Evolutionary conservation across 768 basidiomycete genomes (phyloP).

Genomic region (Macrolepiota fuliginosa): DNA sequence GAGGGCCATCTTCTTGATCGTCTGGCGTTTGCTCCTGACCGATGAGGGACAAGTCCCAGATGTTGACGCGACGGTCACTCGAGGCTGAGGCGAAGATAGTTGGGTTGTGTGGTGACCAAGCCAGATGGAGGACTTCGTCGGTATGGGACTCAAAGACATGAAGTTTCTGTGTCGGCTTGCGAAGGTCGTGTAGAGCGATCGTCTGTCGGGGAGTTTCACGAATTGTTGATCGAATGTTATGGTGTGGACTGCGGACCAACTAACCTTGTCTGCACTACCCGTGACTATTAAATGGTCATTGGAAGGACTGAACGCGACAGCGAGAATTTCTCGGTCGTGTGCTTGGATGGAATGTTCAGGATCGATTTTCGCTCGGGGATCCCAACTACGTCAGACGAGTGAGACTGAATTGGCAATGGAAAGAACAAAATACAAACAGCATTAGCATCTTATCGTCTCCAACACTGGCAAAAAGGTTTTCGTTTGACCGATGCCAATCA

Average conservation of each 20-base stretch:
- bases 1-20: constrained; percentile 97
- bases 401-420: neutral
- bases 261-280: constrained; percentile 90
- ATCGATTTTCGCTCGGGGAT: constrained; percentile 72
- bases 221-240: neutral
- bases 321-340: constrained; percentile 87
- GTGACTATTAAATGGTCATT: constrained; percentile 80
- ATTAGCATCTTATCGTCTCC: constrained; percentile 95
- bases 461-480: constrained; percentile 88
- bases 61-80: constrained; percentile 87
- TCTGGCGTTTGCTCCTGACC: constrained; percentile 97
- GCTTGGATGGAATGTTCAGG: constrained; percentile 75
- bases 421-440: constrained; percentile 57
- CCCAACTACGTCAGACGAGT: constrained; percentile 65
- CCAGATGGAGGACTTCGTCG: constrained; percentile 90
- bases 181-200: constrained; percentile 83
- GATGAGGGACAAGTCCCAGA: constrained; percentile 92
- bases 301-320: constrained; percentile 87
- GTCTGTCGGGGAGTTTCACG: constrained; percentile 60
- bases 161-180: constrained; percentile 67
- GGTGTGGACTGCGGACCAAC: neutral
- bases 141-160: constrained; percentile 93
- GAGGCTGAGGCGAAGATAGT: constrained; percentile 95
- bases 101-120: constrained; percentile 93
- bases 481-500: constrained; percentile 86